Percentiles rank a stretch among this genome's conserved stretches.
Evolutionary conservation across 2,329 filamentous ascomycete species (phyloP).

Genomic region (Penicillium concentricum): DNA sequence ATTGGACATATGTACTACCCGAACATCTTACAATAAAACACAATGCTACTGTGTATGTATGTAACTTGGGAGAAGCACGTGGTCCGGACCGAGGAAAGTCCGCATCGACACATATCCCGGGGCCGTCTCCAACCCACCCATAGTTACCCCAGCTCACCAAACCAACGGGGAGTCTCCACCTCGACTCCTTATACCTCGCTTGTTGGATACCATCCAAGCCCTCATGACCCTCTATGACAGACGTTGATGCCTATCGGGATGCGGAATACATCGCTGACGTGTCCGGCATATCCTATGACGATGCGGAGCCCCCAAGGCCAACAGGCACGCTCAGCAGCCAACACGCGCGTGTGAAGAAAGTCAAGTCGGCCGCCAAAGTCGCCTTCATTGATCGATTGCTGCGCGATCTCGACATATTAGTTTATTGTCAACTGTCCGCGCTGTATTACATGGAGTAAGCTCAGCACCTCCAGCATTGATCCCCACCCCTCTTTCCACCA

Average conservation of each 20-base stretch:
- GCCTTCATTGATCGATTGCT: slow-evolving; percentile 56
- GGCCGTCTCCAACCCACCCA: background rate
- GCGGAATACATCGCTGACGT: slow-evolving; percentile 49
- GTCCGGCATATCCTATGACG: slow-evolving; percentile 39
- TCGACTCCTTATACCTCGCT: slow-evolving; percentile 2
- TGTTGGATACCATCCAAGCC: slow-evolving; percentile 29
- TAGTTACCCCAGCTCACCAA: slow-evolving; percentile 4
- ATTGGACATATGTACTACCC: background rate
- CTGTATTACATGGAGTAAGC: slow-evolving; percentile 65
- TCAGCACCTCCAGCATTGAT: background rate
- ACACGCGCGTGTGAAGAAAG: slow-evolving; percentile 33
- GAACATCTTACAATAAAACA: background rate
- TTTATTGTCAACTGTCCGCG: slow-evolving; percentile 61
- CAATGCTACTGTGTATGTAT: background rate
- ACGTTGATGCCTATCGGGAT: slow-evolving; percentile 47
- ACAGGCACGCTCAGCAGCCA: slow-evolving; percentile 18
- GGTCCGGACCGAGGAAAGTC: slow-evolving; percentile 21
- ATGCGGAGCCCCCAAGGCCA: slow-evolving; percentile 20
- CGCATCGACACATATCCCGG: slow-evolving; percentile 1
- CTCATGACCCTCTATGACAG: slow-evolving; percentile 50
- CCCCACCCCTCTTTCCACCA: background rate
- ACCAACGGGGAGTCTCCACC: slow-evolving; percentile 9
- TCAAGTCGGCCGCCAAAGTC: slow-evolving; percentile 42
- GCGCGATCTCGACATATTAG: slow-evolving; percentile 57
- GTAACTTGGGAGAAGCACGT: slow-evolving; percentile 14